A percentile compares a stretch with the other conserved stretches of the same genome.
Evolutionary conservation across 2,329 filamentous ascomycete species (phyloP).

Genomic region (Aspergillus pseudotamarii): DNA sequence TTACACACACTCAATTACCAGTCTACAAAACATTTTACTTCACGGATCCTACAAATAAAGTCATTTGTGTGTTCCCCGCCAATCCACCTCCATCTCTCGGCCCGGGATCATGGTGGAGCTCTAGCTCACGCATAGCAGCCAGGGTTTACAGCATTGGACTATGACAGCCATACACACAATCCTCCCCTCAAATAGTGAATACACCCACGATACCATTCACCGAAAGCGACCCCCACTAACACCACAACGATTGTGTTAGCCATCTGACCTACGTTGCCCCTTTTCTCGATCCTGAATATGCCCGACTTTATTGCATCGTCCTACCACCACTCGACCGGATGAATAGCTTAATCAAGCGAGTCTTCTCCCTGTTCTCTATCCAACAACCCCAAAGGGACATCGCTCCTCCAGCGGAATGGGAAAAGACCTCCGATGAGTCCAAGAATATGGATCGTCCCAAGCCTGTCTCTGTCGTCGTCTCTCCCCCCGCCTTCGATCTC

Average conservation of each 20-base stretch:
- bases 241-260: not conserved
- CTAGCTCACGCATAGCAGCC: not conserved
- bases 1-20: not conserved
- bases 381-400: not conserved
- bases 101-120: not conserved
- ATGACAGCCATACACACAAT: not conserved
- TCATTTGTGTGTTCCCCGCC: not conserved
- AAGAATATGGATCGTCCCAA: not conserved
- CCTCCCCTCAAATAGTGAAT: not conserved
- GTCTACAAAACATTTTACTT: no score
- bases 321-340: not conserved
- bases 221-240: no score
- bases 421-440: not conserved
- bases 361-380: not conserved
- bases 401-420: not conserved
- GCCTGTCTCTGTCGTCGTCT: slow-evolving; percentile 21
- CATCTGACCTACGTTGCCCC: no score
- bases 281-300: not conserved
- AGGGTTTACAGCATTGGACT: not conserved
- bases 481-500: slow-evolving; percentile 23
- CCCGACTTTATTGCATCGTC: not conserved
- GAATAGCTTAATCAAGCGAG: not conserved
- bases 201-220: not conserved
- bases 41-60: not conserved
- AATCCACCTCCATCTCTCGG: not conserved